Conservation (phyloP, 2,329 filamentous ascomycete genomes). For the Phyllosticta citriasiana region DNA sequence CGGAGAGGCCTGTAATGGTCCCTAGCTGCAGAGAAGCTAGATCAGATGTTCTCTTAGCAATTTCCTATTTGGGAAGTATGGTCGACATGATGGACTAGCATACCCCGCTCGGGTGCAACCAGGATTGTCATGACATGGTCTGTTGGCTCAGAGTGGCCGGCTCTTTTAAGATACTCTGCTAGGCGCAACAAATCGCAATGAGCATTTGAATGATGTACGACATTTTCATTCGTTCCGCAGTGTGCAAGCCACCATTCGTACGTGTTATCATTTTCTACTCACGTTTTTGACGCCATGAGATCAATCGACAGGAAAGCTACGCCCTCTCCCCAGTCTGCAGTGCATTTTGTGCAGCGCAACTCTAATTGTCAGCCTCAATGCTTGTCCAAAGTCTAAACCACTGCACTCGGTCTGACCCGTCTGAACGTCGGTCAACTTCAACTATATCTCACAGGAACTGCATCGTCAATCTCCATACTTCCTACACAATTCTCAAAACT, state of each 20-base stretch:
- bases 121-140: no score
- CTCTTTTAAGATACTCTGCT: no score
- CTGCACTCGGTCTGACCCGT: not conserved
- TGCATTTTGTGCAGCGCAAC: not conserved
- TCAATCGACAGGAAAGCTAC: no score
- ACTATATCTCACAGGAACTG: not conserved
- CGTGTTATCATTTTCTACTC: no score
- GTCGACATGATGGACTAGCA: not conserved
- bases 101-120: not conserved
- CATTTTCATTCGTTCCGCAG: no score
- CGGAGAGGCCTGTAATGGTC: not conserved
- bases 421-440: not conserved
- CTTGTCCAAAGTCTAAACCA: not conserved
- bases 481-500: not conserved
- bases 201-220: no score
- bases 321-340: no score
- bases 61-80: not conserved
- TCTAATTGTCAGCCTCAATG: not conserved
- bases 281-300: no score
- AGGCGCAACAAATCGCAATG: no score
- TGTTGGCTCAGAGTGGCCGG: no score
- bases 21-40: not conserved
- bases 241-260: no score
- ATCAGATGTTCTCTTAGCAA: not conserved
- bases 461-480: not conserved